Evolutionary conservation across 2,329 filamentous ascomycete genomes (phyloP).

Genomic region (Colletotrichum abscissum): DNA sequence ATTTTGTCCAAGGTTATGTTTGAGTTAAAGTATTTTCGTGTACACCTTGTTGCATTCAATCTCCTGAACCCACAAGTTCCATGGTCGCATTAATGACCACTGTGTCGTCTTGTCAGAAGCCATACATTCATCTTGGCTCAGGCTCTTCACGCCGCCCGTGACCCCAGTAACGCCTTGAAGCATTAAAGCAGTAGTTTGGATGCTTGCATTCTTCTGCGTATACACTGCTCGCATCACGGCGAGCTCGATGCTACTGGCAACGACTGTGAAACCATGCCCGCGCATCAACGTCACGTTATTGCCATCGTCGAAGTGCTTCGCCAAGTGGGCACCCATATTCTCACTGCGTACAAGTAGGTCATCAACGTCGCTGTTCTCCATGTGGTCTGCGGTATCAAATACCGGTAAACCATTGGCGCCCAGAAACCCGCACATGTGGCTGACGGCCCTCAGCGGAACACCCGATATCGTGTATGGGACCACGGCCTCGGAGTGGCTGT

Average conservation of each 20-base stretch:
- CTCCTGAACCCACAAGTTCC: conserved; percentile 8
- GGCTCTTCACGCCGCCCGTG: not conserved
- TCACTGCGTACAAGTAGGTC: conserved; percentile 51
- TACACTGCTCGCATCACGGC: conserved; percentile 56
- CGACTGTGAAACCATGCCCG: conserved; percentile 55
- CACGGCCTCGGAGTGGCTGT: conserved; percentile 56
- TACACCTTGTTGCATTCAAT: not conserved
- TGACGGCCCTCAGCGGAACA: conserved; percentile 51
- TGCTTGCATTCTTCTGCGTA: conserved; percentile 53
- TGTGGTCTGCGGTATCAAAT: conserved; percentile 45
- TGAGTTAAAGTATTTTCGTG: not conserved
- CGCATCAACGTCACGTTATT: conserved; percentile 56
- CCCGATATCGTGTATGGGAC: conserved; percentile 54
- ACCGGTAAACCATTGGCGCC: conserved; percentile 44
- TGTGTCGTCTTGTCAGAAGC: not conserved
- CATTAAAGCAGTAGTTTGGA: conserved; percentile 52
- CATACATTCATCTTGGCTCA: not conserved
- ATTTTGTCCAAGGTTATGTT: not conserved
- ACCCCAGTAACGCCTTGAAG: conserved; percentile 6
- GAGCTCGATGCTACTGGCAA: conserved; percentile 49
- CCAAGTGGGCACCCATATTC: conserved; percentile 48
- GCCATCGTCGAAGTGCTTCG: conserved; percentile 43
- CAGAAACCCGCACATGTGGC: conserved; percentile 57
- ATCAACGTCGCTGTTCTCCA: conserved; percentile 41
- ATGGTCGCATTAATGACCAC: conserved; percentile 7